Conservation (phyloP, 1,284 basidiomycete species). For the Ceratobasidium theobromae region DNA sequence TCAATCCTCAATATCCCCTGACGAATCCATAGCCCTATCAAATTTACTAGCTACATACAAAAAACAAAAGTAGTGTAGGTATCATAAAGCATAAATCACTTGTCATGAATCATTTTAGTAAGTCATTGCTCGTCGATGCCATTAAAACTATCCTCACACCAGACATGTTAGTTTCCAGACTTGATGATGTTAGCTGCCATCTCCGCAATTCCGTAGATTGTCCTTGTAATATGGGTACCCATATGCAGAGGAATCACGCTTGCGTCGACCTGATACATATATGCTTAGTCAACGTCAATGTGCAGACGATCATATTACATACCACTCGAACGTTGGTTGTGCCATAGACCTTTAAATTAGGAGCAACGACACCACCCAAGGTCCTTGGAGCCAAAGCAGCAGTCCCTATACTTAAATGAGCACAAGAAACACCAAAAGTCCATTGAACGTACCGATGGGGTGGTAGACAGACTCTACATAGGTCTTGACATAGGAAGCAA, state of each 20-base stretch:
- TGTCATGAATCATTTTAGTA: neutral
- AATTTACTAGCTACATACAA: no score
- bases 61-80: no score
- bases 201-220: slow-evolving; percentile 45
- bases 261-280: slow-evolving; percentile 30
- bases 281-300: neutral
- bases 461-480: slow-evolving; percentile 36
- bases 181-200: slow-evolving; percentile 40
- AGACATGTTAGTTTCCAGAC: slow-evolving; percentile 9
- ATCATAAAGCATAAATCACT: neutral
- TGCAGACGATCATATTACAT: neutral
- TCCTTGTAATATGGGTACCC: slow-evolving; percentile 43
- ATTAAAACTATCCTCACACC: neutral
- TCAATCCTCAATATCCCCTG: no score
- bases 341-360: slow-evolving; percentile 43
- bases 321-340: slow-evolving; percentile 41
- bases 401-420: slow-evolving; percentile 31
- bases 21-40: no score
- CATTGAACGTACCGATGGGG: slow-evolving; percentile 40
- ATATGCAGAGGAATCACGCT: slow-evolving; percentile 44
- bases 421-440: neutral
- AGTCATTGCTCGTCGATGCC: no score
- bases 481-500: slow-evolving; percentile 26
- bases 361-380: slow-evolving; percentile 44
- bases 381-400: slow-evolving; percentile 42